phyloP scores from a whole-genome alignment of 2,329 filamentous ascomycete species.

The Periglandula ipomoeae region DNA sequence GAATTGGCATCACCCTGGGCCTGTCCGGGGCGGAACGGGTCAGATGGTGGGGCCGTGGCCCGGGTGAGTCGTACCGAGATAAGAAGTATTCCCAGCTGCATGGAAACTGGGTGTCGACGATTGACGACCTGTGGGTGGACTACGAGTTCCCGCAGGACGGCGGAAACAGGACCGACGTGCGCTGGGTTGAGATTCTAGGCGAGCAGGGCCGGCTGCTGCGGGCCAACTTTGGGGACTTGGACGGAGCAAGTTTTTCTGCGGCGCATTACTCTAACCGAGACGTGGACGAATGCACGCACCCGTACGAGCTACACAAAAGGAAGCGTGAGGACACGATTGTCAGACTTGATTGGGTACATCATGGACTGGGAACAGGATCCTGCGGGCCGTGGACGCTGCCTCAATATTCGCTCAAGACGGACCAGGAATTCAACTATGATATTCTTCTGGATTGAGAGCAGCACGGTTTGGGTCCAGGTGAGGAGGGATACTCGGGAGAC shows the following conservation, averaged over 20 bases:
- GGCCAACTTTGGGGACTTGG: slow-evolving; percentile 35
- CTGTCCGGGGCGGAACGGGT: slow-evolving; percentile 29
- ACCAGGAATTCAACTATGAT: slow-evolving; percentile 33
- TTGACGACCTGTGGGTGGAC: slow-evolving; percentile 46
- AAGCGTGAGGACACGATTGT: slow-evolving; percentile 43
- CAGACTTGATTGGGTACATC: slow-evolving; percentile 51
- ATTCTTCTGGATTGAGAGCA: slow-evolving; percentile 32
- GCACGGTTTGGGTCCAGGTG: neutral
- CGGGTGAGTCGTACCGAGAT: slow-evolving; percentile 57
- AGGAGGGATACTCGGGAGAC: too few species aligned
- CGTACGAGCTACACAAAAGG: slow-evolving; percentile 46
- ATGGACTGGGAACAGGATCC: slow-evolving; percentile 52
- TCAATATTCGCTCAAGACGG: slow-evolving; percentile 34
- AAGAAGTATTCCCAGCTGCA: slow-evolving; percentile 52
- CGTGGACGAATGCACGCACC: slow-evolving; percentile 45
- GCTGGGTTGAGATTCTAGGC: slow-evolving; percentile 44
- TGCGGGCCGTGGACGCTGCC: slow-evolving; percentile 49
- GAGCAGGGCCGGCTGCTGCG: slow-evolving; percentile 28
- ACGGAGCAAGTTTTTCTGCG: slow-evolving; percentile 47
- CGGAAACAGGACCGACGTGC: slow-evolving; percentile 54
- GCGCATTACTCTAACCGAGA: slow-evolving; percentile 46
- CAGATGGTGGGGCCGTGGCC: slow-evolving; percentile 60
- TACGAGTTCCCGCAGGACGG: slow-evolving; percentile 63
- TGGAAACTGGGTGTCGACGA: slow-evolving; percentile 38
- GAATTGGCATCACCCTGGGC: slow-evolving; percentile 50